A percentile compares a stretch with the other conserved stretches of the same genome.
Conservation (phyloP, 208 protist species). For the Spongospora subterranea region DNA sequence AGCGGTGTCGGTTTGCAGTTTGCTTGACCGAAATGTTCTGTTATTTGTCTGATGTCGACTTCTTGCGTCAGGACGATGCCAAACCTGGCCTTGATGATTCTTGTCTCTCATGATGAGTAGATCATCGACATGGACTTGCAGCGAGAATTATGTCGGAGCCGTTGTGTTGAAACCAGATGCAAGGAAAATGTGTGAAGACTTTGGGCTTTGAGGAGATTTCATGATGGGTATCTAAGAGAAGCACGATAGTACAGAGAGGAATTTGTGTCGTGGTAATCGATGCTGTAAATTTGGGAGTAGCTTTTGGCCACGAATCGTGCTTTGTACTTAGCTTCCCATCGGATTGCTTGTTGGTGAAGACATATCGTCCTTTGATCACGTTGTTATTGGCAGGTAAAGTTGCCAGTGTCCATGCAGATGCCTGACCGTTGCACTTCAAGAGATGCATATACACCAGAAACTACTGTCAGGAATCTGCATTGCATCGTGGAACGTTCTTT, state of each 20-base stretch:
- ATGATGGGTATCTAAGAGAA: slow-evolving; percentile 1
- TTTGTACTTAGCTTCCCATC: neutral
- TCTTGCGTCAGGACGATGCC: neutral
- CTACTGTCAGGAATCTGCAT: neutral
- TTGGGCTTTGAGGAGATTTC: neutral
- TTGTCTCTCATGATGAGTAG: neutral
- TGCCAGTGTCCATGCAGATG: neutral
- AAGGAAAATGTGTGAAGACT: neutral
- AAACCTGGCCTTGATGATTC: neutral
- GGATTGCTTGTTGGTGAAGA: neutral
- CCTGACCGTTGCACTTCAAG: neutral
- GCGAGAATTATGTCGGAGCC: neutral
- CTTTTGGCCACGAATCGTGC: slow-evolving; percentile 32
- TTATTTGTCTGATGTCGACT: neutral
- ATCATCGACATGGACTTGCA: neutral
- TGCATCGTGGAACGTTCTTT: neutral
- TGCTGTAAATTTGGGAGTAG: neutral
- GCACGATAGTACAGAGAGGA: neutral
- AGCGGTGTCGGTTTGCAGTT: neutral
- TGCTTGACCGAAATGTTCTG: neutral
- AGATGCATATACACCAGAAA: neutral
- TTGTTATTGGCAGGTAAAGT: neutral
- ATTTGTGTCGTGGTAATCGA: slow-evolving; percentile 42
- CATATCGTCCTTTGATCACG: neutral
- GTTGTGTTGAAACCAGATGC: neutral